These are phyloP conservation scores for Chenopodium album DNA, from an alignment of 148 eudicot genomes.

Conservation along the genomic window DNA sequence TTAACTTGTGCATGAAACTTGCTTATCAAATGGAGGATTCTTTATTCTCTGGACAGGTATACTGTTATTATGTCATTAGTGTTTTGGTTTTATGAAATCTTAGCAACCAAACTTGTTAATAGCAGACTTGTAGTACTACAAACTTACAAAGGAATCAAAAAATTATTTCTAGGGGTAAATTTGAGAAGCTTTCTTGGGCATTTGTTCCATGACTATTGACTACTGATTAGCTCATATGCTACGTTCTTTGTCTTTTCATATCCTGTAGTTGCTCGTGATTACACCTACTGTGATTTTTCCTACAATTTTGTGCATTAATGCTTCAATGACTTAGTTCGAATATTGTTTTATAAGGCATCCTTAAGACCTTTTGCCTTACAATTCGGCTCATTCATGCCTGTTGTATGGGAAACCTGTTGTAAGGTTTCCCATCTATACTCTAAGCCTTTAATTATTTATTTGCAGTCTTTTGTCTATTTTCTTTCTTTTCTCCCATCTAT, in stretches of 20 bases:
- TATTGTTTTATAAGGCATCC: background rate
- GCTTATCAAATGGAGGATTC: conserved; percentile 89
- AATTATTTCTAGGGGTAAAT: background rate
- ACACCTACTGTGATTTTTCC: background rate
- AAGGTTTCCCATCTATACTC: background rate
- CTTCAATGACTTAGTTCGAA: background rate
- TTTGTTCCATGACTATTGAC: background rate
- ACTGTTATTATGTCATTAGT: conserved; percentile 1
- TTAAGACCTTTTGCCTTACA: background rate
- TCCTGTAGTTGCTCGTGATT: background rate
- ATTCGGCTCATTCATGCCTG: background rate
- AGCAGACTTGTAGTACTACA: background rate
- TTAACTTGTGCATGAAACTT: conserved; percentile 72
- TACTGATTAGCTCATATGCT: background rate
- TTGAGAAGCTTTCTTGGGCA: background rate
- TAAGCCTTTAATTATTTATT: background rate
- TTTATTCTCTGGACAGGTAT: conserved; percentile 92
- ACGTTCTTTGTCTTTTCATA: background rate
- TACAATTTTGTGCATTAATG: background rate
- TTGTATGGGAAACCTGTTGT: background rate
- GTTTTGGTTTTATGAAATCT: background rate
- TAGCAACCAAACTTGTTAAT: background rate
- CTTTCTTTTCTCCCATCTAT: too few relatives aligned
- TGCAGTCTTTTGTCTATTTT: background rate
- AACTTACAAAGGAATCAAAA: background rate